Base-by-base conservation (phyloP, 140 eudicot species). In the Bidens hawaiensis region DNA sequence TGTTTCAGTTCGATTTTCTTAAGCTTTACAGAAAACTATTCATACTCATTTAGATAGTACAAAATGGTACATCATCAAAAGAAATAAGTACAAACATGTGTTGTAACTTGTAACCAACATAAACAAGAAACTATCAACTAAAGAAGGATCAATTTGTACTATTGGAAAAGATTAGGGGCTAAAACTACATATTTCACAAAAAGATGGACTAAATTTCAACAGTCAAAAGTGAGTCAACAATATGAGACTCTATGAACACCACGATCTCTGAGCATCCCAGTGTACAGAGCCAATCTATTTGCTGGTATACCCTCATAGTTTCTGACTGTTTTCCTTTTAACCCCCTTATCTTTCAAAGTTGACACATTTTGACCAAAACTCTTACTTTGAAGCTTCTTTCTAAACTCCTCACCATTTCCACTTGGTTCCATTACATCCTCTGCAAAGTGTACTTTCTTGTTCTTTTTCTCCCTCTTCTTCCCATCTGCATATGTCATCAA, bases 391-490 rank as follows among this genome's bases (percentile, higher is more conserved):
- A 70, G 69, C 28, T 68, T 66, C 47, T 58, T 78, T 69, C 97
- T 81, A 55, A 83, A 86, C 68, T 83, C 89, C 26, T 86, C 89
- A 6, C 88, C 80, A 67, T 86, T 86, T 13, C 97, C 94, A n/a
- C 27, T 64, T 33, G 97, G 95, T 69, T 85, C 95, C 78, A 81
- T 89, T 67, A 89, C 97, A 67, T 89, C 95, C 50, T 80, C 80
- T 40, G 97, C 95, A 81, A 84, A 83, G 64, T 76, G 86, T 46
- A 83, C 95, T 60, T 68, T 83, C 72, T 83, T 83, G 67, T 79
- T 79, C 77, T 81, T 78, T 57, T 73, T 78, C 62, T 59, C 81
- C 43, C 80, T 78, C 78, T 60, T 83, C 69, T 64, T 81, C 31
- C 73, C 81, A 42, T 78, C 87, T 86, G 27, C 55, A 42, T 56